phyloP scores from a whole-genome alignment of 1,284 basidiomycete genomes.

The Trichosporon sp. region DNA sequence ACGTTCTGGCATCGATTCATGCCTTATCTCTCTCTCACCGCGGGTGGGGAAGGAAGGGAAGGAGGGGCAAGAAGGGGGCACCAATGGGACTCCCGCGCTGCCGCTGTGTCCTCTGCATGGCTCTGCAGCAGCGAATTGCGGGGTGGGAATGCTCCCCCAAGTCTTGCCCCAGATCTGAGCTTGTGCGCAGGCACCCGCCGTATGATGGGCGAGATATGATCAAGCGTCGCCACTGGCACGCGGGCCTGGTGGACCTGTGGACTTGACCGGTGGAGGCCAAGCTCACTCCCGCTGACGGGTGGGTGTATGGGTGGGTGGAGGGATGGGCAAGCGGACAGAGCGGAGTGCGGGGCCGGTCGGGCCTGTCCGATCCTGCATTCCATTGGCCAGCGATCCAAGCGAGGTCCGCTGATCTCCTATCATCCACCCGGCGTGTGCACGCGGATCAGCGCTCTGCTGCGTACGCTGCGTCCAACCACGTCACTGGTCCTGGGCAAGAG shows the following conservation, averaged over 20 bases:
- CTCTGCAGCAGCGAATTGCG: neutral
- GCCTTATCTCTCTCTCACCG: neutral
- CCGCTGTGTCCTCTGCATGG: neutral
- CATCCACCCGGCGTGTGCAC: neutral
- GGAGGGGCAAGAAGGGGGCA: neutral
- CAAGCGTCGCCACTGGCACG: neutral
- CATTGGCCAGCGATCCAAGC: neutral
- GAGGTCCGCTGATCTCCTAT: slow-evolving; percentile 1
- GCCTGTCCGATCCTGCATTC: neutral
- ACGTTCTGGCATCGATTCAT: neutral
- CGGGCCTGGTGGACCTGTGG: no score
- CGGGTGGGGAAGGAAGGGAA: neutral
- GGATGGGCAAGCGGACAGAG: neutral
- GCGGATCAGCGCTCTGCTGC: neutral
- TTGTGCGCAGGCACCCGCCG: neutral
- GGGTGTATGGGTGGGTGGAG: neutral
- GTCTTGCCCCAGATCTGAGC: neutral
- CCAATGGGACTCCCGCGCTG: neutral
- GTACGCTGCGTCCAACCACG: no score
- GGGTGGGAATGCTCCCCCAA: neutral
- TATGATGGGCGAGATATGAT: neutral
- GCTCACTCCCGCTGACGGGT: no score
- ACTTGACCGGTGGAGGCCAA: neutral
- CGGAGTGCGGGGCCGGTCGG: slow-evolving; percentile 14
- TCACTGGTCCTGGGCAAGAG: neutral